Base-by-base conservation (phyloP, 768 basidiomycete genomes). In the Rhizopogon rudus region DNA sequence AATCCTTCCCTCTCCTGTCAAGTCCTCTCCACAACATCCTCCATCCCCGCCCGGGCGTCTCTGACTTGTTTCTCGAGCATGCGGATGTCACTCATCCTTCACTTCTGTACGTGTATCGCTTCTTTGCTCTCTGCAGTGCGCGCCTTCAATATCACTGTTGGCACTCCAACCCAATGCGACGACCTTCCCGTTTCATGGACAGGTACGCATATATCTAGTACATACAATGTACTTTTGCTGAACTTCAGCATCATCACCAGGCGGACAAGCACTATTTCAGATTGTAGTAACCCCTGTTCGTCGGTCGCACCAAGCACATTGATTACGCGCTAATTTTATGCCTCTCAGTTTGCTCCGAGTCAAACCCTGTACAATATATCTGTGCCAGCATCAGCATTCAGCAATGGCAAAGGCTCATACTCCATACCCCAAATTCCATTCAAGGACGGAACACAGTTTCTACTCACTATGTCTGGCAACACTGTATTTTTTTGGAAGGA, bases 391-490 rank as follows among this genome's bases (percentile, higher is more conserved):
- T 64, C 76, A 14, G 76, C 82, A 4, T 83, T 79, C 64, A 75
- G 51, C 63, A 73, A 79, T 71, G 80, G 80, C 48, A 55, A 75
- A 55, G 85, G 85, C 46, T 76, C 77, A 0, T 87, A 75, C 63
- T 69, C 75, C 8, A 63, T 76, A 25, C 51, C 68, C 0, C 75
- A 73, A 54, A 57, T 88, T 9, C 73, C 75, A 2, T 68, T 84
- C 43, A 61, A 71, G 9, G 70, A 64, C 35, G 31, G 8, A 31
- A 63, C 73, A 20, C 65, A 71, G 52, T 71, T 88, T 44, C 51
- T 88, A 12, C 55, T 84, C n/a, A 76, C 81, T 33, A 86, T 91
- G 84, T 89, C 85, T 22, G 89, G 91, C 64, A 73, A 81, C 13
- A 79, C 78, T 31, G 87, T n/a, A n/a, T n/a, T n/a, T n/a, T n/a